Evolutionary conservation across 495 filamentous ascomycete genomes (phyloP).

Genomic region (Penicillium odoratum): DNA sequence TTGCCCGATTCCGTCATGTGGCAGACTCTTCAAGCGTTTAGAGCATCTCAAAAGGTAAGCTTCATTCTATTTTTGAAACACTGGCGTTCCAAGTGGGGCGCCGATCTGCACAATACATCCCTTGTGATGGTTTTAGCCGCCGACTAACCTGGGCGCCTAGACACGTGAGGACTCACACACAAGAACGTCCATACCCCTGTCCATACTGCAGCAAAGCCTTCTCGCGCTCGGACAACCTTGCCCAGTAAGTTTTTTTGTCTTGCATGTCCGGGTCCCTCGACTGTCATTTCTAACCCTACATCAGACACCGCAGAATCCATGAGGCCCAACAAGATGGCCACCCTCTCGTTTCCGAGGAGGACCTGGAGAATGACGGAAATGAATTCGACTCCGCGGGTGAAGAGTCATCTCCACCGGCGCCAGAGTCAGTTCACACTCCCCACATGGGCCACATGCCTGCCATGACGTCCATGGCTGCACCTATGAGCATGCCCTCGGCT

Average conservation of each 20-base stretch:
- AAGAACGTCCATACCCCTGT: constrained; percentile 97
- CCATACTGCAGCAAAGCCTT: constrained; percentile 98
- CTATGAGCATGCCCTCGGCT: constrained; percentile 39
- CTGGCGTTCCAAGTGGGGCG: constrained; percentile 10
- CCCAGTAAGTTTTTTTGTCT: constrained; percentile 67
- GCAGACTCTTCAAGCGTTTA: constrained; percentile 95
- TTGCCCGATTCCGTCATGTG: constrained; percentile 97
- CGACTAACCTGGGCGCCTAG: constrained; percentile 61
- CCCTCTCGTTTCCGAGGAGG: constrained; percentile 66
- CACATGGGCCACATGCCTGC: constrained; percentile 36
- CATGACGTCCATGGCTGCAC: constrained; percentile 42
- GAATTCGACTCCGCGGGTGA: constrained; percentile 75
- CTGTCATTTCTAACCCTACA: constrained; percentile 6
- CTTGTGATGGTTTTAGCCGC: constrained; percentile 48
- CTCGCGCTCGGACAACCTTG: constrained; percentile 96
- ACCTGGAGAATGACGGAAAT: constrained; percentile 71
- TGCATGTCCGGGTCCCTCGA: constrained; percentile 4
- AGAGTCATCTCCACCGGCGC: constrained; percentile 57
- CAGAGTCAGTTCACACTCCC: constrained; percentile 22
- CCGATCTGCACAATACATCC: constrained; percentile 22
- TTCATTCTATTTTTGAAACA: constrained; percentile 25
- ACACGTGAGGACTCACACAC: constrained; percentile 98
- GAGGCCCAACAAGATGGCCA: constrained; percentile 75
- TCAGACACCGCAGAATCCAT: constrained; percentile 92
- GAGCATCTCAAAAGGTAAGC: constrained; percentile 98